Evolutionary conservation across 2,329 filamentous ascomycete genomes (phyloP).

Genomic region (Truncatella angustata): DNA sequence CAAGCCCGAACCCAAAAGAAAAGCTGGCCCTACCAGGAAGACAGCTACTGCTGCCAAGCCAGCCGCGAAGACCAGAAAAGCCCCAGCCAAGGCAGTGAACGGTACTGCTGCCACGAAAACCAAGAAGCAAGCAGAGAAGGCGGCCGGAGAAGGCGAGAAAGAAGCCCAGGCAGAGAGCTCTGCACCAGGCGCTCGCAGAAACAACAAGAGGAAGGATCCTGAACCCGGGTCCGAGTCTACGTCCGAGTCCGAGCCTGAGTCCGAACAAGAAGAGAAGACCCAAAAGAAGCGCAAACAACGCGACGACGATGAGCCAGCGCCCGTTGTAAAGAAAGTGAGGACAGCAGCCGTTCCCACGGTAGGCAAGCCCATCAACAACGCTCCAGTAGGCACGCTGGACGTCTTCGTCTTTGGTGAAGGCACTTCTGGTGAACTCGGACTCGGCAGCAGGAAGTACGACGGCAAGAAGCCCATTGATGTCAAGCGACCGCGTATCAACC

Average conservation of each 20-base stretch:
- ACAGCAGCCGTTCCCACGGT: conserved; percentile 15
- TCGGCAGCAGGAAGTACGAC: conserved; percentile 58
- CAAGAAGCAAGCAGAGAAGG: no score
- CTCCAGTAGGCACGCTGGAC: conserved; percentile 23
- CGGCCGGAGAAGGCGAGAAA: no score
- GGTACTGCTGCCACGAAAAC: no score
- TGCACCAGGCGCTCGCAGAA: no score
- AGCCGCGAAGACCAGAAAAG: conserved; percentile 6
- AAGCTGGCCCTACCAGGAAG: no score
- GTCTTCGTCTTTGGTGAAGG: conserved; percentile 59
- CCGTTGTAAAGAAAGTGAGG: conserved; percentile 13
- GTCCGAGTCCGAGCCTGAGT: conserved; percentile 14
- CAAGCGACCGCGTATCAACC: conserved; percentile 66
- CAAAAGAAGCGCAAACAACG: conserved; percentile 13
- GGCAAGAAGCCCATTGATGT: conserved; percentile 56
- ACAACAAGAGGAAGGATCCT: not conserved
- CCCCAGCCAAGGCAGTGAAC: no score
- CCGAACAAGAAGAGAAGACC: conserved; percentile 7
- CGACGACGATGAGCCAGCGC: conserved; percentile 27
- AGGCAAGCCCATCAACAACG: conserved; percentile 21
- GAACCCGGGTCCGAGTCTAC: conserved; percentile 14
- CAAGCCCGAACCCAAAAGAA: no score
- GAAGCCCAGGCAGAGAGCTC: no score
- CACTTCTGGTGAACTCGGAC: conserved; percentile 62
- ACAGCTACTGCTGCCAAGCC: conserved; percentile 8